phyloP scores from a whole-genome alignment of 1,284 basidiomycete species.

The Bondarzewia mesenterica region DNA sequence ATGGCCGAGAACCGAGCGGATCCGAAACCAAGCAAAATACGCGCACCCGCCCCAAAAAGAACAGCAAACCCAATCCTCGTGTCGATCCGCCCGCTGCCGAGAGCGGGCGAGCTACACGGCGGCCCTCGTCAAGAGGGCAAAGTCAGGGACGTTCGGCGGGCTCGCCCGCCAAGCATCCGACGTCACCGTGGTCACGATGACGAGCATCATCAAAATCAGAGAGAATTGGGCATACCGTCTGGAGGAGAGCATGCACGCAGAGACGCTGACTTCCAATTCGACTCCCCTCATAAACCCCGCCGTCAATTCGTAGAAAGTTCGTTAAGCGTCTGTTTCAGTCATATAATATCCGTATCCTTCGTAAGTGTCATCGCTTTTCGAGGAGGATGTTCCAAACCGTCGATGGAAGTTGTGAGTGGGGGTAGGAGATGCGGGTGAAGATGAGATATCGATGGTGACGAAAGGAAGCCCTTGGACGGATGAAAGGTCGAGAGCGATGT shows the following conservation, averaged over 20 bases:
- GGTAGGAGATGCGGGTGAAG: neutral
- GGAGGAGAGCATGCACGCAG: too few relatives aligned
- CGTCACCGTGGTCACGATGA: too few relatives aligned
- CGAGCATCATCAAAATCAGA: too few relatives aligned
- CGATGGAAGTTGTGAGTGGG: too few relatives aligned
- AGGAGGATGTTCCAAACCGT: neutral
- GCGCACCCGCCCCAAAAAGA: too few relatives aligned
- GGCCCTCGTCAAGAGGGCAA: neutral
- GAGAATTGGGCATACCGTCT: neutral
- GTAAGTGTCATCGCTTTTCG: slow-evolving; percentile 1
- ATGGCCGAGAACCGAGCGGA: neutral
- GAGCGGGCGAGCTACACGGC: neutral
- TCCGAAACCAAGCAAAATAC: neutral
- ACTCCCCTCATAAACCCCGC: neutral
- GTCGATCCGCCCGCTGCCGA: neutral
- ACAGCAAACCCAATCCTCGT: neutral
- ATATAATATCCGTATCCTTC: slow-evolving; percentile 4
- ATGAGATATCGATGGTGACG: neutral
- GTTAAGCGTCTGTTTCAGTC: slow-evolving; percentile 2
- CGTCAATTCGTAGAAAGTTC: neutral
- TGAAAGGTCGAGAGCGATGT: neutral
- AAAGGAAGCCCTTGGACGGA: neutral
- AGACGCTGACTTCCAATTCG: neutral
- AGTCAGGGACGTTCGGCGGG: neutral
- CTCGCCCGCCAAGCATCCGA: neutral